Evolutionary conservation across 2,329 filamentous ascomycete genomes (phyloP).

Genomic region (Calonectria pseudoturangicola): DNA sequence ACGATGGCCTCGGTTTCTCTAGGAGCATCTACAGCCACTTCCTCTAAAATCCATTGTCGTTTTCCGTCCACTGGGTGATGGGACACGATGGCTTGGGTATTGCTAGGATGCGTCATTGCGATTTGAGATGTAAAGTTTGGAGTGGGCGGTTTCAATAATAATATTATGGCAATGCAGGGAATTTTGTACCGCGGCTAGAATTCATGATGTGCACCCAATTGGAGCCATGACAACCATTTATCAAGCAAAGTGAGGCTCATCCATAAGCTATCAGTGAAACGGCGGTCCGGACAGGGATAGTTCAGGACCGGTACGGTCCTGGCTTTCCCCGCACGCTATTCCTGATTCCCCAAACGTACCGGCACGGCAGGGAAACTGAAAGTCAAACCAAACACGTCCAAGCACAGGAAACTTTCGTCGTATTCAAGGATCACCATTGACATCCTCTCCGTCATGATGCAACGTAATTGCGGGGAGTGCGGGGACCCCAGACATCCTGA

Average conservation of each 20-base stretch:
- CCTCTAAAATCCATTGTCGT: slow-evolving; percentile 35
- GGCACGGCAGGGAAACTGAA: background rate
- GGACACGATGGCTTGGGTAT: slow-evolving; percentile 36
- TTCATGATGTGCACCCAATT: background rate
- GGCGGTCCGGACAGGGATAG: background rate
- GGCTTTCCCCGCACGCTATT: background rate
- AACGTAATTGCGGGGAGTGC: background rate
- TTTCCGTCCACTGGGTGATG: slow-evolving; percentile 35
- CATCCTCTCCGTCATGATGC: background rate
- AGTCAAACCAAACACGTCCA: background rate
- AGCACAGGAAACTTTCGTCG: background rate
- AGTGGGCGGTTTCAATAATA: background rate
- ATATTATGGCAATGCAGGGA: background rate
- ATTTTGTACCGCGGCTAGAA: slow-evolving; percentile 1
- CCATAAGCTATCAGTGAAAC: background rate
- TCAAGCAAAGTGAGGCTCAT: background rate
- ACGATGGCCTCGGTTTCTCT: slow-evolving; percentile 37
- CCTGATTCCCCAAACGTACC: background rate
- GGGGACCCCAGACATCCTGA: background rate
- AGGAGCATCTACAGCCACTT: slow-evolving; percentile 17
- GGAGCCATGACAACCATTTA: background rate
- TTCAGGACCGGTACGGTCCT: slow-evolving; percentile 7
- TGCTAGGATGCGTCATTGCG: background rate
- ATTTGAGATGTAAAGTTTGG: background rate
- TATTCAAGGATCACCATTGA: background rate